Percentiles rank a stretch among this genome's conserved stretches.
Conservation (phyloP, 2,329 filamentous ascomycete species). For the Trichophaea hybrida region DNA sequence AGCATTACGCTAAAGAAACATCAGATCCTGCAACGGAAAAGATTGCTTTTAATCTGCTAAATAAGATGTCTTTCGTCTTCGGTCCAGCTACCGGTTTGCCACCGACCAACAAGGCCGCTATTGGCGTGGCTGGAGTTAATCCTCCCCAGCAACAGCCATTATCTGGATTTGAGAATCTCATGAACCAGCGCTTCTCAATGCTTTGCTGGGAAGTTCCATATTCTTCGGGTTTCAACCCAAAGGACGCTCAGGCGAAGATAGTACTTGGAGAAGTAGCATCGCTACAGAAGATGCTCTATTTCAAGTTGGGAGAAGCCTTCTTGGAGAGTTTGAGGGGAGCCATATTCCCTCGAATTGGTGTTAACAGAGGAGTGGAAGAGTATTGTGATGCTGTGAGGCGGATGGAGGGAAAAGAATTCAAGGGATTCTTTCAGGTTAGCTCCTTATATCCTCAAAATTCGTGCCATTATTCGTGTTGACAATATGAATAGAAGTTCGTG, state of each 20-base stretch:
- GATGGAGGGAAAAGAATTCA: constrained; percentile 23
- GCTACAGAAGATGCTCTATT: constrained; percentile 77
- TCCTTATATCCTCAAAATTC: not conserved
- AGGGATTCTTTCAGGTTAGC: constrained; percentile 22
- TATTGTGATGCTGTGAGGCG: constrained; percentile 19
- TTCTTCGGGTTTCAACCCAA: constrained; percentile 63
- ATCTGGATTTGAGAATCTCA: constrained; percentile 81
- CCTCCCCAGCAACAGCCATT: constrained; percentile 36
- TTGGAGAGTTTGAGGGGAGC: constrained; percentile 32
- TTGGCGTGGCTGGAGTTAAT: constrained; percentile 28
- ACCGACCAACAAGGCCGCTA: constrained; percentile 31
- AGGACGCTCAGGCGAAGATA: constrained; percentile 77
- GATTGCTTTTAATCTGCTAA: constrained; percentile 69
- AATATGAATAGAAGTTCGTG: not conserved
- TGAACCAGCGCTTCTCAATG: constrained; percentile 76
- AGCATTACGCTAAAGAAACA: constrained; percentile 67
- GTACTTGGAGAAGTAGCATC: constrained; percentile 77
- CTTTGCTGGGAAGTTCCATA: constrained; percentile 80
- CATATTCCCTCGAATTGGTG: constrained; percentile 1
- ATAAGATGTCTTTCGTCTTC: constrained; percentile 75
- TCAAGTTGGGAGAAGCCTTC: constrained; percentile 75
- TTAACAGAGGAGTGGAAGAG: constrained; percentile 11
- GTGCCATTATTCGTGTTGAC: not conserved
- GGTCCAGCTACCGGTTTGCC: constrained; percentile 38
- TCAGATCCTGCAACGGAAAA: constrained; percentile 51